Conservation (phyloP, 2,329 filamentous ascomycete species). For the Amylocarpus encephaloides region DNA sequence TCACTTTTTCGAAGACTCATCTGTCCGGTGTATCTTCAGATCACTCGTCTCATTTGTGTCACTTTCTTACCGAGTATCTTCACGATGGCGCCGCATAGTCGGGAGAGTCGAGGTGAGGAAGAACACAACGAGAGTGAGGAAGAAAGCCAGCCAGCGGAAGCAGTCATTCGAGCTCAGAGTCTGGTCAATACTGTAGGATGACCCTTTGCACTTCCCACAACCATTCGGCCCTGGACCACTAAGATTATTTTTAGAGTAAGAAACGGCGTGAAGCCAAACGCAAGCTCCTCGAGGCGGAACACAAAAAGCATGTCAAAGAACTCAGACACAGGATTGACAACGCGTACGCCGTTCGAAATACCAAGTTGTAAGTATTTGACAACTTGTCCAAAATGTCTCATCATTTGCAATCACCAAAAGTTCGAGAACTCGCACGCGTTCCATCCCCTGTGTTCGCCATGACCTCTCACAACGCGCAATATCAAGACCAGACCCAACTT, state of each 20-base stretch:
- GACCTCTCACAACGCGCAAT: background rate
- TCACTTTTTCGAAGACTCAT: background rate
- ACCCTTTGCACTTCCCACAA: background rate
- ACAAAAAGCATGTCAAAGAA: slow-evolving; percentile 22
- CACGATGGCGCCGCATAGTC: slow-evolving; percentile 18
- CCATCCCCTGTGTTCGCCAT: background rate
- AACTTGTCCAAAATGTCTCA: background rate
- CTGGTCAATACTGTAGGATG: too few species aligned
- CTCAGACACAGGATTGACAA: slow-evolving; percentile 19
- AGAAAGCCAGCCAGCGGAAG: too few species aligned
- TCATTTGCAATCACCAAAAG: background rate
- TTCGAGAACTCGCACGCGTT: background rate
- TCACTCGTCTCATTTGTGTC: background rate
- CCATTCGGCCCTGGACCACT: background rate
- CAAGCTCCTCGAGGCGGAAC: slow-evolving; percentile 23
- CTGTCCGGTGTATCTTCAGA: background rate
- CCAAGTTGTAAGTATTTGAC: slow-evolving; percentile 22
- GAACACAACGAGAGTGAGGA: too few species aligned
- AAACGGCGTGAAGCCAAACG: slow-evolving; percentile 26
- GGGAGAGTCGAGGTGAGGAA: slow-evolving; percentile 4
- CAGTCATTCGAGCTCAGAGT: slow-evolving; percentile 8
- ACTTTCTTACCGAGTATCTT: background rate
- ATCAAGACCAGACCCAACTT: background rate
- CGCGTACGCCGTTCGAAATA: slow-evolving; percentile 19
- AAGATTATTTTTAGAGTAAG: slow-evolving; percentile 4